Evolutionary conservation across 2,329 filamentous ascomycete species (phyloP), one percentile per base, ranked within the genome.

Genomic region (Bertia moriformis): DNA sequence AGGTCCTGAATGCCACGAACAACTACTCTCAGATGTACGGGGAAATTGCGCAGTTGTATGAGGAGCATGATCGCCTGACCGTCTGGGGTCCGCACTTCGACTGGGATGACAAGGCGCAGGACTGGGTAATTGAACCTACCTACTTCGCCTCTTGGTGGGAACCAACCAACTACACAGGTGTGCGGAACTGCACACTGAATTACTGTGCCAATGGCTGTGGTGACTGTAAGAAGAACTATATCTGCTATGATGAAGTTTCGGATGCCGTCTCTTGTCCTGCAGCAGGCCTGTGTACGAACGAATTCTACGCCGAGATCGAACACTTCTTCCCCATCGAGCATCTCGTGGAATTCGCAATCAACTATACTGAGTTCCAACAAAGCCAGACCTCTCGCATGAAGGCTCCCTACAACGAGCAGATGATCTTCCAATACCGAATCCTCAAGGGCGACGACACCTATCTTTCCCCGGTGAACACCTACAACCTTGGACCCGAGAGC

Each of bases 121-220:
- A n/a, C 22, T 27, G 22, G 22, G 22, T 10, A 10, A 10, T 27
- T 7, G 22, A 27, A n/a, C 22, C 22, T 27, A n/a, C 7, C 7
- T 10, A 10, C 7, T 10, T n/a, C n/a, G 22, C n/a, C 22, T 10
- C 22, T n/a, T 27, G n/a, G 7, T 27, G 45, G 45, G 46, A 47
- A 18, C 38, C 39, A 12, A 47, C 44, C 27, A 38, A 45, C 39
- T 46, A 42, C 37, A 46, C 41, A 4, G 42, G 40, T 4, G 40
- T 40, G 19, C 42, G 40, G 35, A 48, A 48, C 42, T 48, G 46
- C 37, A 41, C 46, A 7, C 33, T 44, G 22, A 43, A 47, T 36
- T 48, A 43, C 44, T 48, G 46, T 29, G 45, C 46, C 27, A 48
- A 48, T 18, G 46, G 41, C 29, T 48, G 46, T 33, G 46, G 45